Percentiles rank a stretch among this genome's conserved stretches.
Evolutionary conservation across 73 alveolate genomes (phyloP).

Genomic region (Paramecium octaurelia): DNA sequence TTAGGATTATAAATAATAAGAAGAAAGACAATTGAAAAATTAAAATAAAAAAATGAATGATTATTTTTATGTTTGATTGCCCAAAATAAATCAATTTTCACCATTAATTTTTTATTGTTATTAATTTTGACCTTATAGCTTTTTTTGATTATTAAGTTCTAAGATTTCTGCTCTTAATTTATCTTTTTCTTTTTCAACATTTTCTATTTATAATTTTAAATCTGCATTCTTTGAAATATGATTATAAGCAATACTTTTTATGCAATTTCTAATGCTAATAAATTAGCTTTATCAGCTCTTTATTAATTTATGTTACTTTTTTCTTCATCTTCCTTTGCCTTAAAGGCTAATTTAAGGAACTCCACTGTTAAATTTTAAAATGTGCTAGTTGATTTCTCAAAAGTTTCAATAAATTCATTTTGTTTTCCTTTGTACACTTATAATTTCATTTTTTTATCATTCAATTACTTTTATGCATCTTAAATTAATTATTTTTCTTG

Average conservation of each 20-base stretch:
- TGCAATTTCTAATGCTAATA: background rate
- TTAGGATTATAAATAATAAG: background rate
- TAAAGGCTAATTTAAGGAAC: background rate
- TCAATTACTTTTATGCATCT: background rate
- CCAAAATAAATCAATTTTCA: background rate
- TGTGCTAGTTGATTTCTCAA: background rate
- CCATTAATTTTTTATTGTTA: background rate
- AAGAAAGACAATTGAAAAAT: background rate
- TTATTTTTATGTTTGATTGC: background rate
- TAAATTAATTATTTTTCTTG: background rate
- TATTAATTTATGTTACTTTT: background rate
- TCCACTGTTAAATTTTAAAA: background rate
- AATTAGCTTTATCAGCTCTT: conserved; percentile 19
- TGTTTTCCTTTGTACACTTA: background rate
- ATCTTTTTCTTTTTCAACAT: conserved; percentile 21
- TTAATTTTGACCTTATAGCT: background rate
- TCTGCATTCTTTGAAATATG: background rate
- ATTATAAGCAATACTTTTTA: background rate
- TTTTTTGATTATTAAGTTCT: background rate
- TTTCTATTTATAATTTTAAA: background rate
- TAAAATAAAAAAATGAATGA: background rate
- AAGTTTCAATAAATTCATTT: background rate
- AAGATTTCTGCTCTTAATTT: conserved; percentile 21
- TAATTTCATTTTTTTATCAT: conserved; percentile 33
- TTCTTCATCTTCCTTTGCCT: background rate